Conservation (phyloP, 2,329 filamentous ascomycete genomes). For the Botrytis porri region DNA sequence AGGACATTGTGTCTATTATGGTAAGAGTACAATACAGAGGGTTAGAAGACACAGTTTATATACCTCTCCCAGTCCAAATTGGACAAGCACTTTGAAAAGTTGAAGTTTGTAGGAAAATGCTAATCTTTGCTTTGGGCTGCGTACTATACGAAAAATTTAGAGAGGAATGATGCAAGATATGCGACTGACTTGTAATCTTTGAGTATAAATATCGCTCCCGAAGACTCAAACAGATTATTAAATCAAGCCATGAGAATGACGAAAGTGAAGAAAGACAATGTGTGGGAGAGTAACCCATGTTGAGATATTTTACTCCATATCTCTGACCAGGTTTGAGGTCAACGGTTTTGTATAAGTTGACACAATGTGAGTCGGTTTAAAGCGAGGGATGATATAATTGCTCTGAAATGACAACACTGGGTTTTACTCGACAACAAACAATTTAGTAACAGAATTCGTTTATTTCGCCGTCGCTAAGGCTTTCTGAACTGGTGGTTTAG, state of each 20-base stretch:
- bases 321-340: not conserved
- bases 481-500: not conserved
- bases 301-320: not conserved
- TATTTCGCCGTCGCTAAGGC: not conserved
- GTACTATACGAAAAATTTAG: not conserved
- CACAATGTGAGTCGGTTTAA: fast-evolving
- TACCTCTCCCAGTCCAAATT: fast-evolving
- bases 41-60: not conserved
- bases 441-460: not conserved
- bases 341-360: fast-evolving
- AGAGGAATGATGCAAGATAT: not conserved
- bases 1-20: too few relatives aligned
- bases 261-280: not conserved
- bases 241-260: fast-evolving
- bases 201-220: not conserved
- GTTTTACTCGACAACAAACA: not conserved
- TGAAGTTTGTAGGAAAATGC: not conserved
- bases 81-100: fast-evolving
- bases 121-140: not conserved
- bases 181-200: not conserved
- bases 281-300: not conserved
- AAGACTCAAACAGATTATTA: not conserved
- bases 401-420: not conserved
- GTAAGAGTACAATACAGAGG: too few relatives aligned
- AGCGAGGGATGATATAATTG: not conserved